These are phyloP conservation scores for Candida krabiensis DNA, from an alignment of 805 yeast genomes.

Conservation along the genomic window DNA sequence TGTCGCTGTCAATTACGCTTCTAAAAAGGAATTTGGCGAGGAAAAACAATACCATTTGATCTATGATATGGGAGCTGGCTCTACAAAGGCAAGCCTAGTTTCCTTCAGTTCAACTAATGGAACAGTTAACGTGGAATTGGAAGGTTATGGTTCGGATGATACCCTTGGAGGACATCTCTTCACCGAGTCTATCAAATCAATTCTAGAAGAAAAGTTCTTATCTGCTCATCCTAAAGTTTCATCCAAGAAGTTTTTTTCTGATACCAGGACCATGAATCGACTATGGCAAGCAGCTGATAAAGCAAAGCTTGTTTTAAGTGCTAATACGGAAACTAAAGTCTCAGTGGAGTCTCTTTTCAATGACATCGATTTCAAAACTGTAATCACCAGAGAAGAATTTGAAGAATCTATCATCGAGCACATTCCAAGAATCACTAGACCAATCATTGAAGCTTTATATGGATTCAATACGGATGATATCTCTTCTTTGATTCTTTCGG, in stretches of 20 bases:
- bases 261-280: constrained; percentile 62
- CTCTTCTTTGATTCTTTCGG: constrained; percentile 72
- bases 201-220: constrained; percentile 61
- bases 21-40: constrained; percentile 45
- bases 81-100: constrained; percentile 84
- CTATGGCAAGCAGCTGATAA: constrained; percentile 84
- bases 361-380: constrained; percentile 71
- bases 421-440: constrained; percentile 47
- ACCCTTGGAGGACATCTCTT: constrained; percentile 74
- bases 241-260: constrained; percentile 39
- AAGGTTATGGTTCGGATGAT: constrained; percentile 70
- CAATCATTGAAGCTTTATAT: constrained; percentile 53
- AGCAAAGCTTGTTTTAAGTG: constrained; percentile 83
- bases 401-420: constrained; percentile 55
- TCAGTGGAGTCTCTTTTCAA: constrained; percentile 72
- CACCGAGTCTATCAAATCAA: constrained; percentile 61
- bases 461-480: constrained; percentile 25
- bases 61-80: constrained; percentile 92
- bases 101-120: constrained; percentile 50
- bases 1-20: constrained; percentile 78
- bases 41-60: constrained; percentile 64
- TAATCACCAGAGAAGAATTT: constrained; percentile 76
- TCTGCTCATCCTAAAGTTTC: constrained; percentile 40
- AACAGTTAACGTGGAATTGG: constrained; percentile 54
- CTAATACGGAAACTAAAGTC: constrained; percentile 76